Evolutionary conservation across 371 early-diverging fungal species (phyloP), one percentile per base, ranked within the genome.

Genomic region (Rhizopus microsporus): DNA sequence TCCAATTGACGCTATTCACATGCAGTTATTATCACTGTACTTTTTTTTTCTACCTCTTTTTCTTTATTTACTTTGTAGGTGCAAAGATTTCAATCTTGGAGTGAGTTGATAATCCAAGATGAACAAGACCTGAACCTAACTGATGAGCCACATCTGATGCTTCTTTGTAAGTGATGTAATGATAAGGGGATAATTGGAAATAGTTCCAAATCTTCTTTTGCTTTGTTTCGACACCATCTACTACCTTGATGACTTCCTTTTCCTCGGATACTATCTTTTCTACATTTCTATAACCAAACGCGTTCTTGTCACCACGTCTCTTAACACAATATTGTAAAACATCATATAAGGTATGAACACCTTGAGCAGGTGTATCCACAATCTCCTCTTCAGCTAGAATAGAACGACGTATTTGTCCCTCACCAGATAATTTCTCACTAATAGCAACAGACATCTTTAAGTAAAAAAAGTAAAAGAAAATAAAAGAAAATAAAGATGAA

Each of bases 161-260:
- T 54, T 92, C 86, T 13, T 70, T 65, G 63, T 86, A 91, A 43
- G 86, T 85, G 54, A 86, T 56, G 80, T 88, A 92, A 43, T 77
- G 54, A 72, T 84, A 93, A 10, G 67, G 67, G 4, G 86, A 81
- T 52, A 93, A 75, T 70, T 93, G 89, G 64, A 86, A 87, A 67
- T 77, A 92, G 62, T 88, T 89, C 93, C 93, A 94, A 29, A 66
- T 86, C 78, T 94, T 94, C 64, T 71, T 87, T 60, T 91, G 88
- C 67, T 77, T 87, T 43, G 69, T 76, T 57, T 86, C 85, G 42
- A 82, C 84, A 54, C 84, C 90, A 46, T 81, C 74, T 15, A 85
- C 80, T 4, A 81, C 65, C 72, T 90, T 90, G 53, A 74, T 80
- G 32, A 94, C 74, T 54, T 88, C 83, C 74, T 93, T 93, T 49